Conservation (phyloP, 768 basidiomycete genomes). For the Suillus bovinus region DNA sequence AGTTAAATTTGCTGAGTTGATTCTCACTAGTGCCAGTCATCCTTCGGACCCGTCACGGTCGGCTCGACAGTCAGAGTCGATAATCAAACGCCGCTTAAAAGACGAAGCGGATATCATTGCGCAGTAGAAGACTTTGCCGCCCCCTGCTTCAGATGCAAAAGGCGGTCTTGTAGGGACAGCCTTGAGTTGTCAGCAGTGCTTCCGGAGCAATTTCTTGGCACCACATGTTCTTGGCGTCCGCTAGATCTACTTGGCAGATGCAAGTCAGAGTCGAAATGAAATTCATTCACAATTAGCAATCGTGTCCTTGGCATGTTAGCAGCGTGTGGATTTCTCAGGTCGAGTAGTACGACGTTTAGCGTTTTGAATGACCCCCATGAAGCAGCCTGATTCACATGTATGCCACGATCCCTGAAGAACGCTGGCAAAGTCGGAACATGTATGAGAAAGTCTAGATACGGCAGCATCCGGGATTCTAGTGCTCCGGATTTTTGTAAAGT, state of each 20-base stretch:
- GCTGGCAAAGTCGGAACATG: too few relatives aligned
- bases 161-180: neutral
- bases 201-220: neutral
- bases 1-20: neutral
- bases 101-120: neutral
- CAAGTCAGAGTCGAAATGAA: constrained; percentile 4
- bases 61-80: neutral
- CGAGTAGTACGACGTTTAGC: too few relatives aligned
- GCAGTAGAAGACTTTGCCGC: neutral
- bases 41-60: neutral
- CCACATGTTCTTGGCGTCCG: neutral
- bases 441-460: too few relatives aligned
- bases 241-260: constrained; percentile 2
- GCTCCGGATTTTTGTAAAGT: too few relatives aligned
- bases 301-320: neutral
- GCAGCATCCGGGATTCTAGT: too few relatives aligned
- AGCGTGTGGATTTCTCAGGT: too few relatives aligned
- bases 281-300: neutral
- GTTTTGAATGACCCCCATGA: too few relatives aligned
- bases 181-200: neutral
- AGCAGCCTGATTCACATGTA: too few relatives aligned
- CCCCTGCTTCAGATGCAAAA: neutral
- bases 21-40: neutral
- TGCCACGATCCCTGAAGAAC: too few relatives aligned
- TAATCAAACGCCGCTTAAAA: neutral